phyloP scores from a whole-genome alignment of 371 early-diverging fungal genomes.

The Lichtheimia hyalospora region DNA sequence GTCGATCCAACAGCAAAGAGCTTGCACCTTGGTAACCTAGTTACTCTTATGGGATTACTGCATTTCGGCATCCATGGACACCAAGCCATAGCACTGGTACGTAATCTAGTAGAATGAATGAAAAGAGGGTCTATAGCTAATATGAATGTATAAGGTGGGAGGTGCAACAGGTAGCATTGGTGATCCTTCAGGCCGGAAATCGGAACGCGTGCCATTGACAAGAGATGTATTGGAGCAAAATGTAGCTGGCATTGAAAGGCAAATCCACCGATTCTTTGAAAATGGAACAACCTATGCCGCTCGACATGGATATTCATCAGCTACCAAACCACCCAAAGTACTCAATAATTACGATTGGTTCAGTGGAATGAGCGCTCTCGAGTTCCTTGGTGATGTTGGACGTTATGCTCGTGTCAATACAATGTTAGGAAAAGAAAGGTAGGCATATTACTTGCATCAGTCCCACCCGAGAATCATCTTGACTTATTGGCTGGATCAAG shows the following conservation, averaged over 20 bases:
- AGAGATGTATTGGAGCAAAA: slow-evolving; percentile 62
- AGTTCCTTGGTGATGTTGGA: slow-evolving; percentile 81
- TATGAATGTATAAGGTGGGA: slow-evolving; percentile 54
- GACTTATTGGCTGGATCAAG: slow-evolving; percentile 23
- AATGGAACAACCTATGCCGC: slow-evolving; percentile 66
- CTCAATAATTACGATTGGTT: slow-evolving; percentile 89
- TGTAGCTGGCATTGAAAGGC: slow-evolving; percentile 63
- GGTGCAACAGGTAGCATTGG: slow-evolving; percentile 95
- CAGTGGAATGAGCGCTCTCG: slow-evolving; percentile 69
- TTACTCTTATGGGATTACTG: slow-evolving; percentile 80
- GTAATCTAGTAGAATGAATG: not conserved
- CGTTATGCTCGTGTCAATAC: slow-evolving; percentile 76
- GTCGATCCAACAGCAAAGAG: slow-evolving; percentile 95
- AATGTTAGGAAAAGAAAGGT: slow-evolving; percentile 91
- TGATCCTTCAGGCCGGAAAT: slow-evolving; percentile 87
- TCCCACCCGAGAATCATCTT: not conserved
- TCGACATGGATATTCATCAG: slow-evolving; percentile 34
- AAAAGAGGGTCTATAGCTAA: not conserved
- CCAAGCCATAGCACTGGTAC: slow-evolving; percentile 78
- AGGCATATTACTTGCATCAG: not conserved
- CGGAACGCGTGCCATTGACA: slow-evolving; percentile 75
- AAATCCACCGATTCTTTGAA: slow-evolving; percentile 71
- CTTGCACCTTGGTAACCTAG: slow-evolving; percentile 89
- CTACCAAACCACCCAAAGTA: slow-evolving; percentile 44
- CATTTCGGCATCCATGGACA: slow-evolving; percentile 89